phyloP scores from a whole-genome alignment of 768 basidiomycete genomes.

The Russula vinacea region DNA sequence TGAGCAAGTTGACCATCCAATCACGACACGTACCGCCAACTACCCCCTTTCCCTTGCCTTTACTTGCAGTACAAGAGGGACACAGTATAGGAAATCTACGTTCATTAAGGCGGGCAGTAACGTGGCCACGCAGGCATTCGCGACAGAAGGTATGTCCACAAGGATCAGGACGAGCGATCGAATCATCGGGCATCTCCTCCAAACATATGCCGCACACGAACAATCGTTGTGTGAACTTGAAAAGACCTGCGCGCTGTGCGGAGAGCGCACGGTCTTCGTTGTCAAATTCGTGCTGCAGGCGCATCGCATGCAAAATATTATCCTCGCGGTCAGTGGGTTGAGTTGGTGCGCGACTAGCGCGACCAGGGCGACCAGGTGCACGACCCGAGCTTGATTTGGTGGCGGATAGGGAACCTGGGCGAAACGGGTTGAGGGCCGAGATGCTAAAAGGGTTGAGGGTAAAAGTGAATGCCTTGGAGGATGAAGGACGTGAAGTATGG shows the following conservation, averaged over 20 bases:
- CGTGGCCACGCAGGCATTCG: slow-evolving; percentile 46
- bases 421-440: neutral
- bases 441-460: neutral
- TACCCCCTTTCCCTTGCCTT: slow-evolving; percentile 25
- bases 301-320: slow-evolving; percentile 32
- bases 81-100: slow-evolving; percentile 59
- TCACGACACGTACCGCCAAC: slow-evolving; percentile 36
- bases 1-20: neutral
- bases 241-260: slow-evolving; percentile 33
- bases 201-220: slow-evolving; percentile 59
- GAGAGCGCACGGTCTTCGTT: slow-evolving; percentile 42
- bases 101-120: slow-evolving; percentile 49
- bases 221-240: slow-evolving; percentile 33
- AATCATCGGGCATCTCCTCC: slow-evolving; percentile 47
- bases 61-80: slow-evolving; percentile 50
- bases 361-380: neutral
- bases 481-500: neutral
- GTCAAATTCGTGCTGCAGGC: slow-evolving; percentile 42
- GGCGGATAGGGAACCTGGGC: neutral
- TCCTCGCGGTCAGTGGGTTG: slow-evolving; percentile 28
- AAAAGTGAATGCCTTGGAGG: slow-evolving; percentile 4
- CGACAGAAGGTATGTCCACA: slow-evolving; percentile 58
- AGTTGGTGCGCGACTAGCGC: neutral
- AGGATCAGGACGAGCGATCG: slow-evolving; percentile 41
- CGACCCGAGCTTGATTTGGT: neutral